Evolutionary conservation across 2,329 filamentous ascomycete species (phyloP), one percentile per base, ranked within the genome.

Genomic region (Epichloe gansuensis): DNA sequence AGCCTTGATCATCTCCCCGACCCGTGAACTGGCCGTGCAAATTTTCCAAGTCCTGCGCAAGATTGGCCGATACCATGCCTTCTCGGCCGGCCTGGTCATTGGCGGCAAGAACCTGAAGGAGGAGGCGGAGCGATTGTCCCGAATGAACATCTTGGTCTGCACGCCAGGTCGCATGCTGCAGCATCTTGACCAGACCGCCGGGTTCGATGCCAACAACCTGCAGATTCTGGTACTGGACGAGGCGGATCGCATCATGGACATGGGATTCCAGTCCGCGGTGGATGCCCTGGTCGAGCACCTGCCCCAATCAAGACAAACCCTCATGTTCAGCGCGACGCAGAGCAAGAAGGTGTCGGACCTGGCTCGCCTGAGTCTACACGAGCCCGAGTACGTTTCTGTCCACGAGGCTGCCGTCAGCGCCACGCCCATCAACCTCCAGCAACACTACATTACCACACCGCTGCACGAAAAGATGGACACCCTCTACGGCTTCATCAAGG

Each of bases 91-190:
- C 0, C 70, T 97, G 61, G 82, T 98, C 9, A 97, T 97, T 61
- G 93, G 93, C 42, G 93, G 93, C 42, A 95, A 95, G 75, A 91
- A 80, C 65, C 65, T 96, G 61, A 84, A 87, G 63, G 91, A 96
- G 62, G 82, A 98, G 70, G 83, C 88, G 25, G 88, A 94, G 60
- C 80, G 91, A 37, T 66, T 98, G 55, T 81, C 82, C 3, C 81
- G 89, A 58, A 97, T 98, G 91, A 98, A 97, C 65, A 97, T 98
- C 47, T 72, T 98, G 28, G 89, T 98, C 9, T 95, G 91, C 63
- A 98, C 93, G 1, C 93, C 93, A 0, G 93, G 93, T 2, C 82
- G 93, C 38, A 95, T 98, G 78, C 72, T 97, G 60, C 93, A 98
- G 69, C 93, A 98, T 68, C 75, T 98, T 62, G 91, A 95, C 63